Conservation (phyloP, 2,329 filamentous ascomycete genomes). For the Paracoccidioides brasiliensis region DNA sequence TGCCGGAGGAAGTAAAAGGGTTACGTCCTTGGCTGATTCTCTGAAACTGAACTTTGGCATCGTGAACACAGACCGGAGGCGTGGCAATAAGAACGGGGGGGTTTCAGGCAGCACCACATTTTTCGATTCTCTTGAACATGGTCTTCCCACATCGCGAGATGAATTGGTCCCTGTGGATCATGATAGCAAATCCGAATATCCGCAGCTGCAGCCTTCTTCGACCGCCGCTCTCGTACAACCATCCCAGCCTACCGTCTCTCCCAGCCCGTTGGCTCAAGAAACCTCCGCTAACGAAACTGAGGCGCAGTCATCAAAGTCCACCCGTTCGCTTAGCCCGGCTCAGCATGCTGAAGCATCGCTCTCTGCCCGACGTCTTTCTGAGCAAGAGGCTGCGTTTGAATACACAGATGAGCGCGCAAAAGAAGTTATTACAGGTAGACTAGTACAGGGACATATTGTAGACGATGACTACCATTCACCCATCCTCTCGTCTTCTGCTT, state of each 20-base stretch:
- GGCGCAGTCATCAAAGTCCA: background rate
- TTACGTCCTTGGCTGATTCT: constrained; percentile 88
- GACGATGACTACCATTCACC: constrained; percentile 85
- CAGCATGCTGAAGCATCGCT: background rate
- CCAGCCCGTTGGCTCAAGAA: background rate
- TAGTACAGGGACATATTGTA: constrained; percentile 90
- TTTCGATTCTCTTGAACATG: constrained; percentile 46
- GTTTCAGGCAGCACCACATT: constrained; percentile 71
- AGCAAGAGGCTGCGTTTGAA: constrained; percentile 33
- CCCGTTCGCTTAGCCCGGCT: background rate
- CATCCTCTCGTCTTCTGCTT: constrained; percentile 39
- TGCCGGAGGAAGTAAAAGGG: constrained; percentile 88
- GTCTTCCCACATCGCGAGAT: constrained; percentile 13
- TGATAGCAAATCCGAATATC: background rate
- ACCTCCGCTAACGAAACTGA: background rate
- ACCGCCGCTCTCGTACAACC: background rate
- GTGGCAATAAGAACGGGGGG: constrained; percentile 35
- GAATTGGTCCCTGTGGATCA: background rate
- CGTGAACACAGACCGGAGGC: constrained; percentile 52
- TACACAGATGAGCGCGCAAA: constrained; percentile 71
- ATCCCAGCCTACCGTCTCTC: background rate
- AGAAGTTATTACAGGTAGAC: constrained; percentile 80
- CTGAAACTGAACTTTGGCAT: constrained; percentile 97
- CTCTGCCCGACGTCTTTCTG: constrained; percentile 29
- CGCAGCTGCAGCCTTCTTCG: background rate